Percentiles rank a stretch among this genome's conserved stretches.
These are phyloP conservation scores for Polygonum aviculare DNA, from an alignment of 148 eudicot genomes.

Conservation along the genomic window DNA sequence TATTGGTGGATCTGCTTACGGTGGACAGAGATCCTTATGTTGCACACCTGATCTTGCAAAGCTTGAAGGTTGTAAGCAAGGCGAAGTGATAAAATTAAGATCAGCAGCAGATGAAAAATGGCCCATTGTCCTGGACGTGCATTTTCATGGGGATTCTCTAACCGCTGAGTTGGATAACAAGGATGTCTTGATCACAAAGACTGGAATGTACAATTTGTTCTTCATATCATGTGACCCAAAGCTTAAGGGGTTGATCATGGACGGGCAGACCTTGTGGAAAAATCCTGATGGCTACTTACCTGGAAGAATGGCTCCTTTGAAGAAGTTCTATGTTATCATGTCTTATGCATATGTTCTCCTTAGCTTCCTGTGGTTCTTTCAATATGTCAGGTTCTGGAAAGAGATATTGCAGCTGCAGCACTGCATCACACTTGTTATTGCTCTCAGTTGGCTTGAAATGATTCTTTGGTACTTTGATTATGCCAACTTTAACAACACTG, in stretches of 20 bases:
- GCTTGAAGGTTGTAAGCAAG: constrained; percentile 92
- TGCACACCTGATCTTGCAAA: constrained; percentile 99
- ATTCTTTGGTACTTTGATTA: constrained; percentile 88
- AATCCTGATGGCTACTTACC: constrained; percentile 94
- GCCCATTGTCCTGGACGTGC: constrained; percentile 66
- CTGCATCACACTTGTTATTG: constrained; percentile 70
- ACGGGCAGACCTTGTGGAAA: constrained; percentile 86
- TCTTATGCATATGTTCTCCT: constrained; percentile 64
- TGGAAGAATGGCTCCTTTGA: constrained; percentile 93
- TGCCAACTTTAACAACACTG: constrained; percentile 75
- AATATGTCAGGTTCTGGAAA: constrained; percentile 69
- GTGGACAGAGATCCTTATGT: constrained; percentile 89
- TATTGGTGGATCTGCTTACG: constrained; percentile 96
- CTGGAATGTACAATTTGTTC: constrained; percentile 97
- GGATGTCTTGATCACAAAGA: constrained; percentile 53
- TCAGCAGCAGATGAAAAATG: constrained; percentile 59
- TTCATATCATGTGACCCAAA: constrained; percentile 86
- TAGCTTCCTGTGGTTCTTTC: constrained; percentile 65
- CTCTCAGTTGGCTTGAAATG: constrained; percentile 82
- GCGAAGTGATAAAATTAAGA: constrained; percentile 69
- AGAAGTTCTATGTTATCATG: constrained; percentile 75
- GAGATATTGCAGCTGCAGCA: constrained; percentile 91
- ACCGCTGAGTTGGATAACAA: constrained; percentile 49
- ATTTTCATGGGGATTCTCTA: constrained; percentile 52
- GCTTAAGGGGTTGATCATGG: constrained; percentile 59